Conservation (phyloP, 352 stramenopile species). For the Globisporangium carolinianum region DNA sequence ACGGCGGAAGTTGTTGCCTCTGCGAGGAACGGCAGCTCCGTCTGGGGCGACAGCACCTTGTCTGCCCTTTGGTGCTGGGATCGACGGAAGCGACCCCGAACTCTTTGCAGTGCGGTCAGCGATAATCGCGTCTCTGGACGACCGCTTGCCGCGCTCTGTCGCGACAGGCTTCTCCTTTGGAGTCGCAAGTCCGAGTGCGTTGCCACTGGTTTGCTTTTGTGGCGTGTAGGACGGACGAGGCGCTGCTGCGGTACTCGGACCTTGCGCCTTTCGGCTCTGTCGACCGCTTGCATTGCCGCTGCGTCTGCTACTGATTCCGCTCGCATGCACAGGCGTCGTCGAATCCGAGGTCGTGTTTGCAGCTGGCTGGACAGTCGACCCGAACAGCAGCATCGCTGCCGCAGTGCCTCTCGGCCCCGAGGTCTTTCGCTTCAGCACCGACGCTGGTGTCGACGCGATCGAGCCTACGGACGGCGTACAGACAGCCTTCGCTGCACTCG, state of each 20-base stretch:
- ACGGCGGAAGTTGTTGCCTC: conserved; percentile 2
- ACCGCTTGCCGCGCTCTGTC: neutral
- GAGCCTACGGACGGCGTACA: no score
- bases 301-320: neutral
- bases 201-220: neutral
- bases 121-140: neutral
- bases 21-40: neutral
- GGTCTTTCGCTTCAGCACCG: conserved; percentile 5
- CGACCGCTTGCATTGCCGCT: neutral
- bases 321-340: neutral
- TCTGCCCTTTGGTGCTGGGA: neutral
- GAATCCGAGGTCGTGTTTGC: neutral
- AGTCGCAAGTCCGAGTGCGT: neutral
- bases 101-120: neutral
- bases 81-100: conserved; percentile 3
- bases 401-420: neutral
- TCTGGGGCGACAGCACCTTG: neutral
- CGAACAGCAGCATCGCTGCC: conserved; percentile 13
- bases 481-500: neutral
- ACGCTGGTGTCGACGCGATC: neutral
- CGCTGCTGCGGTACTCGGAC: neutral
- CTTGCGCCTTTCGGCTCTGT: neutral
- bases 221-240: neutral
- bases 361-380: neutral
- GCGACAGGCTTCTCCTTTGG: neutral